phyloP scores from a whole-genome alignment of 371 early-diverging fungal species.

The Mucor racemosus region DNA sequence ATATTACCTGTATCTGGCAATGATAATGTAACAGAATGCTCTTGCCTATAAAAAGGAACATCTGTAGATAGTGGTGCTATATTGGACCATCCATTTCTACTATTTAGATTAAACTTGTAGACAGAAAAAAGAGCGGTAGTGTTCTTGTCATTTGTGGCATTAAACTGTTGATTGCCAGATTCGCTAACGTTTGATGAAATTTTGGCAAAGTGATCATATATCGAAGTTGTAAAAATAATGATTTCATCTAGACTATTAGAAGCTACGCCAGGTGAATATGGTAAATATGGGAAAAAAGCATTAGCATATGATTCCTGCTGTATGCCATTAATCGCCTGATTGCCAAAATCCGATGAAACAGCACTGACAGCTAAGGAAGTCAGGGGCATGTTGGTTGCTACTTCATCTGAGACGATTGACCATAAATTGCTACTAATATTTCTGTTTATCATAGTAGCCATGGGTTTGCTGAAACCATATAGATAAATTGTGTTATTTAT shows the following conservation, averaged over 20 bases:
- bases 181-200: not conserved
- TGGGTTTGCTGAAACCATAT: slow-evolving; percentile 10
- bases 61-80: not conserved
- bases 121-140: not conserved
- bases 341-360: not conserved
- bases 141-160: not conserved
- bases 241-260: not conserved
- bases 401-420: slow-evolving; percentile 6
- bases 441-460: not conserved
- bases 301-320: too few relatives aligned
- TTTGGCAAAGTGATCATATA: not conserved
- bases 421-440: not conserved
- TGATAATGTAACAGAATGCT: slow-evolving; percentile 8
- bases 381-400: not conserved
- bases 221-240: not conserved
- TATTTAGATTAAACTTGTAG: not conserved
- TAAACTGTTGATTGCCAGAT: not conserved
- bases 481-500: slow-evolving; percentile 21
- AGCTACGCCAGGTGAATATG: not conserved
- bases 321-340: not conserved
- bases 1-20: not conserved
- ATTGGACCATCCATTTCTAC: not conserved
- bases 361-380: not conserved
- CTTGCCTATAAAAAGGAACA: slow-evolving; percentile 6
- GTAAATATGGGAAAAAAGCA: not conserved